Evolutionary conservation across 352 stramenopile species (phyloP).

Genomic region (Globisporangium lucens): DNA sequence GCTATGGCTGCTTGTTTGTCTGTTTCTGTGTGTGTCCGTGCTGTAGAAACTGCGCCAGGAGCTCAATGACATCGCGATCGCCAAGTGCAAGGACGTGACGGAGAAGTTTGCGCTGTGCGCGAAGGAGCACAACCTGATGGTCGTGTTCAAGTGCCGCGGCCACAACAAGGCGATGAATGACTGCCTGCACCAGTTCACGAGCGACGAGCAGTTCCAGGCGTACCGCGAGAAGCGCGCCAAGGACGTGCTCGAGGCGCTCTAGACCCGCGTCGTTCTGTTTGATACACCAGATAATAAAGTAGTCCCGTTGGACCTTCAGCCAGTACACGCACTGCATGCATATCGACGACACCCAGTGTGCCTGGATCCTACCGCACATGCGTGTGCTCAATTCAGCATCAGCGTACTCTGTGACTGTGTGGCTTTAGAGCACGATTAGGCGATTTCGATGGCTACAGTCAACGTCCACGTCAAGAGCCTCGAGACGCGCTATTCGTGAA

Average conservation of each 20-base stretch:
- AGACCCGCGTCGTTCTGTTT: neutral
- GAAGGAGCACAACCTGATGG: conserved; percentile 60
- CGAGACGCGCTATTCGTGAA: too few species aligned
- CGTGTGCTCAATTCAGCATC: too few species aligned
- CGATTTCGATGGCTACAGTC: too few species aligned
- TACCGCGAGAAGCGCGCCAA: conserved; percentile 63
- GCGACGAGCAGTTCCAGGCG: conserved; percentile 62
- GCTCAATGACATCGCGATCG: conserved; percentile 77
- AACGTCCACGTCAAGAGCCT: too few species aligned
- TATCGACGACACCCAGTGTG: too few species aligned
- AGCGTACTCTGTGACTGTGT: too few species aligned
- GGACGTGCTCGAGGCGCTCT: conserved; percentile 35
- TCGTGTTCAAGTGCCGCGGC: conserved; percentile 69
- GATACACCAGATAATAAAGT: too few species aligned
- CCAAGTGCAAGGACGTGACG: conserved; percentile 61
- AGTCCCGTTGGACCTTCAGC: too few species aligned
- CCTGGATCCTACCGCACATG: too few species aligned
- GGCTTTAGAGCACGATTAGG: too few species aligned
- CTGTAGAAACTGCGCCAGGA: conserved; percentile 76
- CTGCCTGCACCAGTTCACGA: conserved; percentile 79
- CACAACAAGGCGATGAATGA: conserved; percentile 80
- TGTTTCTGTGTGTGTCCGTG: neutral
- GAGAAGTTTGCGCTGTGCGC: conserved; percentile 67
- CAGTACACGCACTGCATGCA: too few species aligned
- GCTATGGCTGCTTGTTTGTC: neutral